These are phyloP conservation scores for Colletotrichum gloeosporioides DNA, from an alignment of 2,329 filamentous ascomycete genomes.

Conservation along the genomic window DNA sequence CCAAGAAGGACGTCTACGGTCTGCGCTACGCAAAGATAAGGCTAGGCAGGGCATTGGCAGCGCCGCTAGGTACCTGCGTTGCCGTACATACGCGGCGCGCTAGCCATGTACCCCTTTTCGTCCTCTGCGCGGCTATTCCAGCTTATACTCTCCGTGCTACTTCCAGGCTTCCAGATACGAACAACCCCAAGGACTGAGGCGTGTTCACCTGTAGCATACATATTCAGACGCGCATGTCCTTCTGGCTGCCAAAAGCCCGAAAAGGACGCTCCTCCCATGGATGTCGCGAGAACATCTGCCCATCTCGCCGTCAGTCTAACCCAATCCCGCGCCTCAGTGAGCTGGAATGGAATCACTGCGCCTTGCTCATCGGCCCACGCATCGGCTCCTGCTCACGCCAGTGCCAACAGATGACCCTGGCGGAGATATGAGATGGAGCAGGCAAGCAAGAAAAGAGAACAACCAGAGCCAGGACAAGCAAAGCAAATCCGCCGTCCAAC, in stretches of 20 bases:
- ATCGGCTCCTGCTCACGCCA: neutral
- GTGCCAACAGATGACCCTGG: neutral
- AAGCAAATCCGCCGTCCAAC: neutral
- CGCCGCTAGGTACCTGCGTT: slow-evolving; percentile 12
- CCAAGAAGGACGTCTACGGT: neutral
- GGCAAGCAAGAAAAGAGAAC: neutral
- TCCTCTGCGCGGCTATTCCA: slow-evolving; percentile 4
- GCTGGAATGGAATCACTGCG: slow-evolving; percentile 14
- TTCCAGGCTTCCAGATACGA: neutral
- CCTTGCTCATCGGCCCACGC: slow-evolving; percentile 4
- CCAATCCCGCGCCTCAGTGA: neutral
- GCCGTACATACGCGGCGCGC: neutral
- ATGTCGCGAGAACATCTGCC: neutral
- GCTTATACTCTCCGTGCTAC: neutral
- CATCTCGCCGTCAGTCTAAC: neutral
- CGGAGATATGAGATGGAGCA: neutral
- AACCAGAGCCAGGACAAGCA: neutral
- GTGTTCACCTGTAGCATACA: neutral
- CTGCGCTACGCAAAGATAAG: neutral
- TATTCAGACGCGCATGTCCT: neutral
- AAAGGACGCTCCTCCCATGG: neutral
- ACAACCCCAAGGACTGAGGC: neutral
- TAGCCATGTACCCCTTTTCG: slow-evolving; percentile 14
- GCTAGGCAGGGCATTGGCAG: neutral
- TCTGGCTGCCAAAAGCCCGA: neutral